Conservation (phyloP, 352 stramenopile genomes). For the Pythium aquatile region DNA sequence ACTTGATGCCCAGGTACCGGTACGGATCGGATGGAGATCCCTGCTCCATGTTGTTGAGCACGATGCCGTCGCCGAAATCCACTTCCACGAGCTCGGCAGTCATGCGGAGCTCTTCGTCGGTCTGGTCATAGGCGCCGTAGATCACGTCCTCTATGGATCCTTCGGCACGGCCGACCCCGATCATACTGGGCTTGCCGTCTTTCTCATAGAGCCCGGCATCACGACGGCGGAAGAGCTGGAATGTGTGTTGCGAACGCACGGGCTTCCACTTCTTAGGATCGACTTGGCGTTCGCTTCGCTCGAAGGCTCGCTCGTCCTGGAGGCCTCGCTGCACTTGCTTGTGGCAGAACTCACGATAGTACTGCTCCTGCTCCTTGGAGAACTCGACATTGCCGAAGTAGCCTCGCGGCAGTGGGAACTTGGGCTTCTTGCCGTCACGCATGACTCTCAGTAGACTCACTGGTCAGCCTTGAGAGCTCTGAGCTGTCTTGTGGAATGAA, state of each 20-base stretch:
- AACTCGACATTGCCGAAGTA: conserved; percentile 22
- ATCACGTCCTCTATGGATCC: conserved; percentile 50
- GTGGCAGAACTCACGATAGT: conserved; percentile 31
- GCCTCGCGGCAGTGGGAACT: conserved; percentile 24
- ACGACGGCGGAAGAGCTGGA: conserved; percentile 44
- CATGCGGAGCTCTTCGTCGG: conserved; percentile 45
- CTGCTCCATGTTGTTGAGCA: conserved; percentile 43
- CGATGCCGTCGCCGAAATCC: conserved; percentile 34
- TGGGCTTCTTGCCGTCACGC: conserved; percentile 17
- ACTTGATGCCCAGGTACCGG: conserved; percentile 55
- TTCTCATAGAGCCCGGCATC: conserved; percentile 32
- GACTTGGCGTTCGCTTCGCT: conserved; percentile 15
- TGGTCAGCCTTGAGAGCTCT: too few relatives aligned
- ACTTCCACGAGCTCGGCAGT: conserved; percentile 25
- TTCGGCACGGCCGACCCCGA: conserved; percentile 38
- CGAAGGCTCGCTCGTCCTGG: conserved; percentile 27
- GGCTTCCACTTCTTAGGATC: conserved; percentile 46
- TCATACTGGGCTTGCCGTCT: conserved; percentile 32
- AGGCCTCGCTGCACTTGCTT: conserved; percentile 35
- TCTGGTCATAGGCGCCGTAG: conserved; percentile 48
- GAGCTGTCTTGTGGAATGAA: too few relatives aligned
- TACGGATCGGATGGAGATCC: conserved; percentile 40
- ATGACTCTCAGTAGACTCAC: too few relatives aligned
- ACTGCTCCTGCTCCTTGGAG: conserved; percentile 29
- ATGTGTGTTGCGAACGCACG: conserved; percentile 32